Evolutionary conservation across 768 basidiomycete genomes (phyloP), one percentile per base, ranked within the genome.

Genomic region (Termitomyces sp.): DNA sequence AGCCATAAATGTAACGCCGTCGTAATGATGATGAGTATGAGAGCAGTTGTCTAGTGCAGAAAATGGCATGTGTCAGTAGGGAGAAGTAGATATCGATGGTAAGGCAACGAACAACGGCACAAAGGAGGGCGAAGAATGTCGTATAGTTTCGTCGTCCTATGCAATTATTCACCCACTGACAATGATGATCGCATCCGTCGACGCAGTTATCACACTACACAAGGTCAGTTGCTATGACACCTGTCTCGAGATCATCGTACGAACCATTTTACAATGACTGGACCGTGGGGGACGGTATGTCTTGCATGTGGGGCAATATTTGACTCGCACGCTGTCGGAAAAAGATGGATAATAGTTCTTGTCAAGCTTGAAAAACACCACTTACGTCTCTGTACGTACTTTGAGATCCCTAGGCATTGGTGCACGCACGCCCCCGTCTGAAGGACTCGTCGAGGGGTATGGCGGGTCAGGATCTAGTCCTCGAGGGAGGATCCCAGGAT

Each of bases 181-280:
- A 91, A 65, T 93, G 92, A 65, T 95, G 91, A 68, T 96, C 94
- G 60, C 95, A 98, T 10, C 88, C 87, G 60, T 98, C 95, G 15
- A 98, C 93, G 65, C 96, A 99, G 66, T 98, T 98, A 63, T 97
- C 93, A 66, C 96, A 99, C 89, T 95, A 60, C 6, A 33, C n/a
- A 4, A 40, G 22, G 10, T 2, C 50, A 25, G 33, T 33, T 32
- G 52, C 32, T 56, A 45, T 41, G 31, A 39, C 53, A 57, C 32
- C 27, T 39, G 13, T 12, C 46, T 39, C 46, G 50, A 25, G n/a
- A 18, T 7, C 29, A 12, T n/a, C 35, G 12, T 10, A 69, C 78
- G 64, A 61, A 92, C 93, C 83, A 97, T 82, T 68, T 94, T 92
- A 68, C 96, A 99, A 70, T 99, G 96, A 64, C 91, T 96, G 18